Base-by-base conservation (phyloP, 345 rosid genomes). In the Hibiscus syriacus region DNA sequence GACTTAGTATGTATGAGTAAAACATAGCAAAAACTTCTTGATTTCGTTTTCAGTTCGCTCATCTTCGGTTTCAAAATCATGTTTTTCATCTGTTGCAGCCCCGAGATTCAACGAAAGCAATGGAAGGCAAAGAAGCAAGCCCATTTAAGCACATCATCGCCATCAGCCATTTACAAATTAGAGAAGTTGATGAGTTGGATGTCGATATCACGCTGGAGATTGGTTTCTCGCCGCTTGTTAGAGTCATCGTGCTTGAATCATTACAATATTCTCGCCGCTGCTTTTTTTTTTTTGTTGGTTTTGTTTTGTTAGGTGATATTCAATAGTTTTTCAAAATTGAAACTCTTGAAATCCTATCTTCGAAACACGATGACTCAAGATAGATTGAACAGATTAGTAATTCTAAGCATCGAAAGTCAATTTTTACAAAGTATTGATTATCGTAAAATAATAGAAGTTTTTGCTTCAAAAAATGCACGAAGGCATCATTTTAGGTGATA, bases 71-170 rank as follows among this genome's bases (percentile, higher is more conserved):
- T 39, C 27, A 56, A 45, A 70, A 11, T 70, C 73, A 3, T 48
- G 50, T 53, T 19, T 66, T 46, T 23, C 66, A 61, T 54, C 3
- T 68, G 2, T 62, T 78, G 68, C 86, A 92, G 96, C 86, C 70
- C 86, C 87, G 46, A 77, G 96, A 84, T 71, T 73, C 74, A 88
- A 82, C 75, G 85, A 82, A 7, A 73, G 78, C 68, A 82, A 74
- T 4, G 85, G 81, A 74, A 81, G 77, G 81, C 87, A 72, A 65
- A 82, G 84, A 83, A 81, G 72, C 73, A 84, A 85, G 61, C 89
- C 85, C 3, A 72, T 85, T 68, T 87, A 67, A 63, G 19, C 49
- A 43, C 49, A 66, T 38, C 58, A 36, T 29, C 4, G 2, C 63
- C 30, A 12, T 43, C 60, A 16, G 14, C 8, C 66, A 20, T 54